phyloP scores from a whole-genome alignment of 352 stramenopile species.

The Phytophthora parvispora region DNA sequence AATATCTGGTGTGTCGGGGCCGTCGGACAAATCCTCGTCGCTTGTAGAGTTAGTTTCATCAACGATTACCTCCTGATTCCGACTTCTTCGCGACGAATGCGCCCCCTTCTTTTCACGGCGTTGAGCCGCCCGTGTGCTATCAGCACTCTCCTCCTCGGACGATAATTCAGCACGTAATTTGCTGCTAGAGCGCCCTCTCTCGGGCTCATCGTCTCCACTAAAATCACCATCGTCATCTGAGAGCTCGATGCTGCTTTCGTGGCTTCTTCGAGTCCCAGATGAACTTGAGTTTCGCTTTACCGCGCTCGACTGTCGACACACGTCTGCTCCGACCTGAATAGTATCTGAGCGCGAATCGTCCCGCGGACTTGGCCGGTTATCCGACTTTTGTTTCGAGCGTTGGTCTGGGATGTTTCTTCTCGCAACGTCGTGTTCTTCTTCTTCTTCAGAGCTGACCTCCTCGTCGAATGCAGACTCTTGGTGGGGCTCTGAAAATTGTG shows the following conservation, averaged over 20 bases:
- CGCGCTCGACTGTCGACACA: no score
- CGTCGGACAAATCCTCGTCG: constrained; percentile 23
- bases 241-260: not conserved
- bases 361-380: no score
- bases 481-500: not conserved
- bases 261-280: not conserved
- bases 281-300: not conserved
- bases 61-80: constrained; percentile 8
- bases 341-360: no score
- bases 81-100: constrained; percentile 2
- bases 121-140: not conserved
- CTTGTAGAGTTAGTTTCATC: no score
- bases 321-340: no score
- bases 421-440: not conserved
- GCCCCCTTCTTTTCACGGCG: not conserved
- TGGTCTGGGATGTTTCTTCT: not conserved
- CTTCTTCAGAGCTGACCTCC: not conserved
- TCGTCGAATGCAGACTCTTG: no score
- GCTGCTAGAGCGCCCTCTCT: no score
- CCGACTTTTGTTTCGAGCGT: no score
- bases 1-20: constrained; percentile 10
- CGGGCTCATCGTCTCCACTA: no score
- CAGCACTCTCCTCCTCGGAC: not conserved
- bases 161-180: not conserved
- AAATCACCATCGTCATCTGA: no score